Evolutionary conservation across 23 red algal genomes (phyloP).

Genomic region (Agarophyton chilense): DNA sequence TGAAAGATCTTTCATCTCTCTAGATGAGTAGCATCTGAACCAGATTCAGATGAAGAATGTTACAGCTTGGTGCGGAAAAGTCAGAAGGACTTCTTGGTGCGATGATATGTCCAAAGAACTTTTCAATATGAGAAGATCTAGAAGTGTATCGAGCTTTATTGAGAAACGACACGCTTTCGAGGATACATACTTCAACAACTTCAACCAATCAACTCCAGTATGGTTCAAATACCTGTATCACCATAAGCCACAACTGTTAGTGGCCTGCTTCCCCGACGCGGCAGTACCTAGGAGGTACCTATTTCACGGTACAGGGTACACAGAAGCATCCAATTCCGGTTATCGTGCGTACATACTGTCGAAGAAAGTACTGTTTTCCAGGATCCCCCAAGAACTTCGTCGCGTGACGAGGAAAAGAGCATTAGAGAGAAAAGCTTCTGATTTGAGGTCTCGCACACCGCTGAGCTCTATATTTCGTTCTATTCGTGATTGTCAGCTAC

Average conservation of each 20-base stretch:
- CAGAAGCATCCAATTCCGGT: neutral
- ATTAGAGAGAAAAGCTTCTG: too few relatives aligned
- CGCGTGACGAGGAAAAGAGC: neutral
- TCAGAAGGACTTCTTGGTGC: neutral
- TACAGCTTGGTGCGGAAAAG: neutral
- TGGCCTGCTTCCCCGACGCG: neutral
- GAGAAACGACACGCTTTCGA: neutral
- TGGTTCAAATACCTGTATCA: constrained; percentile 19
- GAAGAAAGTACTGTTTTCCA: neutral
- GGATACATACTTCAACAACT: neutral
- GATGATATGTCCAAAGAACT: constrained; percentile 10
- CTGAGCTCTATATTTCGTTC: too few relatives aligned
- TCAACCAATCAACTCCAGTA: neutral
- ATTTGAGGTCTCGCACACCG: too few relatives aligned
- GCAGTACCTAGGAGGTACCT: neutral
- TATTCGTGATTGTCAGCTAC: too few relatives aligned
- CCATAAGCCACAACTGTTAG: too few relatives aligned
- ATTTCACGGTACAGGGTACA: neutral
- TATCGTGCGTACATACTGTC: neutral
- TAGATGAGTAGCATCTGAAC: neutral
- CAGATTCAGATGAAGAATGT: neutral
- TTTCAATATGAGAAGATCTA: neutral
- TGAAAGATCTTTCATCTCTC: neutral
- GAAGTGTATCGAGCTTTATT: neutral
- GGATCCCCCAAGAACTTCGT: neutral